Conservation (phyloP, 2,329 filamentous ascomycete species). For the Metarhizium brunneum region DNA sequence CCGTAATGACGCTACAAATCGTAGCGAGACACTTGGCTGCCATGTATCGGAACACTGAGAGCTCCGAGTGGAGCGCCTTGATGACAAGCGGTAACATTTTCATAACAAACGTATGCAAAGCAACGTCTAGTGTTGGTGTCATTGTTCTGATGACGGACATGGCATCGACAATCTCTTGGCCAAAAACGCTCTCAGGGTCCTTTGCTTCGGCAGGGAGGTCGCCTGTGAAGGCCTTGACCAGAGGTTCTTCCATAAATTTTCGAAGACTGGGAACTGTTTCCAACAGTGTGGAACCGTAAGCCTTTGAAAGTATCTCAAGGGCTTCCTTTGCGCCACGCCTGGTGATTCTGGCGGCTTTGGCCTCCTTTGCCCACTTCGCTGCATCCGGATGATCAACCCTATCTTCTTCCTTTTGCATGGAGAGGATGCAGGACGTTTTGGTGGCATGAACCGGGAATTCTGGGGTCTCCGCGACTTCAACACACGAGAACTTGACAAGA, state of each 20-base stretch:
- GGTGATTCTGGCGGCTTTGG: constrained; percentile 80
- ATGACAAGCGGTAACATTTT: constrained; percentile 77
- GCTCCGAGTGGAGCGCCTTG: constrained; percentile 74
- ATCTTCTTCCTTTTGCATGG: constrained; percentile 95
- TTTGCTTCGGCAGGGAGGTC: constrained; percentile 64
- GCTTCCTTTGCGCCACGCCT: constrained; percentile 90
- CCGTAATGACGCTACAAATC: constrained; percentile 90
- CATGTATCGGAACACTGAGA: constrained; percentile 92
- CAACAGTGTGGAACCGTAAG: constrained; percentile 70
- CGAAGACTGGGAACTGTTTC: constrained; percentile 77
- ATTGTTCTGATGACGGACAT: constrained; percentile 88
- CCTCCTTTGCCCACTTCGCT: constrained; percentile 80
- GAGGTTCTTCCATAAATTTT: constrained; percentile 70
- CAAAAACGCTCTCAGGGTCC: constrained; percentile 64
- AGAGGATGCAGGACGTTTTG: constrained; percentile 75
- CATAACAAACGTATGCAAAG: constrained; percentile 72
- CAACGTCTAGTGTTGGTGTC: constrained; percentile 74
- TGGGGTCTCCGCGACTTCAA: constrained; percentile 94
- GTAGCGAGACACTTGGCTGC: constrained; percentile 96
- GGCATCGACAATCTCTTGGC: constrained; percentile 89
- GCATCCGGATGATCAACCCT: constrained; percentile 86
- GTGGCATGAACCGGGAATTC: constrained; percentile 79
- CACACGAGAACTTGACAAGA: constrained; percentile 92
- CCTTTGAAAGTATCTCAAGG: constrained; percentile 73
- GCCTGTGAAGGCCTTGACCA: constrained; percentile 63